These are phyloP conservation scores for Limnanthes douglasii DNA, from an alignment of 345 rosid genomes.

Conservation along the genomic window DNA sequence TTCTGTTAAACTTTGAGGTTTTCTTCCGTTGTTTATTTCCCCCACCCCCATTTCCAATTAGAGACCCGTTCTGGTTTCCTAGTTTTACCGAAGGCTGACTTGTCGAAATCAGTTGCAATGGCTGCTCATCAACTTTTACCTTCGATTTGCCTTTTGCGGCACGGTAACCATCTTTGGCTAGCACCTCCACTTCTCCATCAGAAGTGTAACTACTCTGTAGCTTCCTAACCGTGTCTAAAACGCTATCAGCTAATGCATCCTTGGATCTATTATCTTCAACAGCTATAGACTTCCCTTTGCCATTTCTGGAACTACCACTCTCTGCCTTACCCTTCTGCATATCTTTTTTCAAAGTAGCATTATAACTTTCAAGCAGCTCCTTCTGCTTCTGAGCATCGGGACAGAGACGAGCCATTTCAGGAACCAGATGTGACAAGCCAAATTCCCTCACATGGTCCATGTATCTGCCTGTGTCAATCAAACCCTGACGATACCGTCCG, in stretches of 20 bases:
- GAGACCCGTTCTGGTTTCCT: constrained; percentile 12
- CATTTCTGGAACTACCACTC: no score
- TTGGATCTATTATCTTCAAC: constrained; percentile 13
- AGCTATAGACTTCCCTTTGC: no score
- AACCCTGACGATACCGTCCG: constrained; percentile 73
- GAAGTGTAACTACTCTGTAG: constrained; percentile 29
- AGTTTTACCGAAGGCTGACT: constrained; percentile 3
- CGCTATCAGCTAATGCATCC: constrained; percentile 27
- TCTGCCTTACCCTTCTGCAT: constrained; percentile 21
- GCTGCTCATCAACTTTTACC: constrained; percentile 14
- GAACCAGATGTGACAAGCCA: constrained; percentile 60
- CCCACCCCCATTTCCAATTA: constrained; percentile 20
- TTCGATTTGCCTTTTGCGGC: constrained; percentile 23
- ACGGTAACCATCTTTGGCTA: constrained; percentile 49
- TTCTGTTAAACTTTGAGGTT: constrained; percentile 39
- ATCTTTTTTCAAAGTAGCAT: constrained; percentile 22
- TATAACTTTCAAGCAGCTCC: constrained; percentile 62
- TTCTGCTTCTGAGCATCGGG: constrained; percentile 79
- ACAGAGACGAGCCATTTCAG: constrained; percentile 71
- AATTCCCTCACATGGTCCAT: constrained; percentile 49
- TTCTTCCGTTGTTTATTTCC: constrained; percentile 39
- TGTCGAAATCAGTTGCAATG: constrained; percentile 7
- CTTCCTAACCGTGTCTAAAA: constrained; percentile 23
- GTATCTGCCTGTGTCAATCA: constrained; percentile 40
- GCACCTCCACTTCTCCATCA: constrained; percentile 36